Percentiles rank a stretch among this genome's conserved stretches.
phyloP scores from a whole-genome alignment of 495 filamentous ascomycete genomes.

The Achaetomiella virescens region DNA sequence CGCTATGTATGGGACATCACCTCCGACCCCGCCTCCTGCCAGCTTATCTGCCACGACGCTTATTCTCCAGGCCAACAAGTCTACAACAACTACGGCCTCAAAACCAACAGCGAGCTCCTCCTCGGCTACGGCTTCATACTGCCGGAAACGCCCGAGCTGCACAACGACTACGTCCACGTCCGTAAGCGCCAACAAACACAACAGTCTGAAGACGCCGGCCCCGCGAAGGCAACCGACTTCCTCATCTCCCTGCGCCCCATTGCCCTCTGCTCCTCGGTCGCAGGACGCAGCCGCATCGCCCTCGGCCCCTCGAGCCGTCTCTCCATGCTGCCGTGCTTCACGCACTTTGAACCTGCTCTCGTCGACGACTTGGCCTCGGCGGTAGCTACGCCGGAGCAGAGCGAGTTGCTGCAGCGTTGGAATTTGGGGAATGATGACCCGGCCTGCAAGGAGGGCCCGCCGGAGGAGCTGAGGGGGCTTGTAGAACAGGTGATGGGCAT shows the following conservation, averaged over 20 bases:
- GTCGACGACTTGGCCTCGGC: conserved; percentile 28
- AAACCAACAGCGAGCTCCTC: conserved; percentile 49
- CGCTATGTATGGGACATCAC: conserved; percentile 35
- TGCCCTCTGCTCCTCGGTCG: conserved; percentile 30
- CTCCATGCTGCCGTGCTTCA: conserved; percentile 30
- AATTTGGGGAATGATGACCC: neutral
- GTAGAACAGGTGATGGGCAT: conserved; percentile 19
- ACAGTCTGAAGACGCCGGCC: neutral
- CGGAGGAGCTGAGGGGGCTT: conserved; percentile 8
- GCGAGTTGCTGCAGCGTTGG: conserved; percentile 5
- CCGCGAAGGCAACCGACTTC: conserved; percentile 24
- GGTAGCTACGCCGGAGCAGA: conserved; percentile 16
- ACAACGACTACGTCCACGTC: conserved; percentile 48
- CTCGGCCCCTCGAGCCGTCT: conserved; percentile 3
- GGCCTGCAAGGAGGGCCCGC: neutral
- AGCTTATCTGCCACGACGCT: conserved; percentile 24
- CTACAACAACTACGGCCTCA: conserved; percentile 51
- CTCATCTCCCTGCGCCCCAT: conserved; percentile 39
- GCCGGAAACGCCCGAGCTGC: conserved; percentile 31
- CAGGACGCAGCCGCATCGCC: conserved; percentile 27
- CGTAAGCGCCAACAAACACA: conserved; percentile 26
- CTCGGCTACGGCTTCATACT: conserved; percentile 49
- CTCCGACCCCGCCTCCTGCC: conserved; percentile 25
- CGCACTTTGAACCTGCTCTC: conserved; percentile 39
- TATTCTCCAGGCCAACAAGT: conserved; percentile 36